Percentiles rank a stretch among this genome's conserved stretches.
Conservation (phyloP, 169 alveolate genomes). For the Sarcocystis neurona region DNA sequence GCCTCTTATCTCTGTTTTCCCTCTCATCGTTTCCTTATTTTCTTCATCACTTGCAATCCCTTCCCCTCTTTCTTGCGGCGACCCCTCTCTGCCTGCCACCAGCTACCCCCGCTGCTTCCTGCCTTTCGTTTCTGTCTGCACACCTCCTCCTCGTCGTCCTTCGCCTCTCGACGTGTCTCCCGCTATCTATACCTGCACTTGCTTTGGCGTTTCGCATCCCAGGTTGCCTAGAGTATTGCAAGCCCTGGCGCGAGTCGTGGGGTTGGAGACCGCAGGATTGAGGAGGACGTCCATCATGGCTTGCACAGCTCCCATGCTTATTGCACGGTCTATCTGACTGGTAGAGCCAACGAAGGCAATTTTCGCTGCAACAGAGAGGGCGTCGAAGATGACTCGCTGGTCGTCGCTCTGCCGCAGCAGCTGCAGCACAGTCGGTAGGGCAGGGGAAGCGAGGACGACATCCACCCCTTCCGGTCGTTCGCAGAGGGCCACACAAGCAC, state of each 20-base stretch:
- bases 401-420: slow-evolving; percentile 61
- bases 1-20: no score
- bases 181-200: slow-evolving; percentile 70
- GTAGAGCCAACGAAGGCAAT: slow-evolving; percentile 83
- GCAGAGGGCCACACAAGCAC: slow-evolving; percentile 64
- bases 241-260: slow-evolving; percentile 83
- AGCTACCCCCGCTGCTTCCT: no score
- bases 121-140: no score
- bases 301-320: slow-evolving; percentile 75
- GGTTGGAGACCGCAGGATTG: slow-evolving; percentile 75
- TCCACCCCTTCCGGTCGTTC: slow-evolving; percentile 65
- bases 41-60: no score
- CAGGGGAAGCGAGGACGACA: slow-evolving; percentile 55
- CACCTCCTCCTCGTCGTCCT: no score
- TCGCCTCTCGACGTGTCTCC: no score
- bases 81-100: no score
- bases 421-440: slow-evolving; percentile 57
- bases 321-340: slow-evolving; percentile 75
- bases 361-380: slow-evolving; percentile 82
- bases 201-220: slow-evolving; percentile 85
- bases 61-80: no score
- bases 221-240: slow-evolving; percentile 86
- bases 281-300: slow-evolving; percentile 79
- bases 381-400: slow-evolving; percentile 79
- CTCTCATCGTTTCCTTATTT: no score